Percentiles rank a stretch among this genome's conserved stretches.
Conservation (phyloP, 805 yeast genomes). For the Saccharomycopsis sp. region DNA sequence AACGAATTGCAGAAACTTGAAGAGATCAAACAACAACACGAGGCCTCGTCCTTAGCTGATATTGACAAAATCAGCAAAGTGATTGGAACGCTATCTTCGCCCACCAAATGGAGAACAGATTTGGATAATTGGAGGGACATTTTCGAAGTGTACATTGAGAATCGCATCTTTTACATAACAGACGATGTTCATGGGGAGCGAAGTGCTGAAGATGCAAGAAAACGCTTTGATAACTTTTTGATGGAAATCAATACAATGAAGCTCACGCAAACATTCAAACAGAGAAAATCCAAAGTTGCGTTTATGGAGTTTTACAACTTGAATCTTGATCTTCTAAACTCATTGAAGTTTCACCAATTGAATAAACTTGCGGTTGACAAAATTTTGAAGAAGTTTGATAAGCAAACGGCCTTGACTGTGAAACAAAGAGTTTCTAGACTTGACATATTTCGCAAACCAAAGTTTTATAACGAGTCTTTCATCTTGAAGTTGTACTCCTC, state of each 20-base stretch:
- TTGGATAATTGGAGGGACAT: slow-evolving; percentile 63
- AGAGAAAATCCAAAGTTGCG: slow-evolving; percentile 35
- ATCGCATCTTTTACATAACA: slow-evolving; percentile 52
- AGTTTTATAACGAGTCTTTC: slow-evolving; percentile 39
- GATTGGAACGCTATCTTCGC: slow-evolving; percentile 33
- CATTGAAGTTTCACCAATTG: slow-evolving; percentile 50
- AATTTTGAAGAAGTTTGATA: slow-evolving; percentile 68
- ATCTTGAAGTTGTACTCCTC: slow-evolving; percentile 47
- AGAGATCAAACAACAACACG: slow-evolving; percentile 28
- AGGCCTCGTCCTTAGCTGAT: slow-evolving; percentile 32
- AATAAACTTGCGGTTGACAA: slow-evolving; percentile 58
- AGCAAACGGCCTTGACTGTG: slow-evolving; percentile 51
- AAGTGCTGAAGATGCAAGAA: slow-evolving; percentile 37
- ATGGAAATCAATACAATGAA: slow-evolving; percentile 32
- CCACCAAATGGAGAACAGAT: slow-evolving; percentile 40
- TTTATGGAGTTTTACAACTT: slow-evolving; percentile 43
- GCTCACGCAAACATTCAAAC: slow-evolving; percentile 35
- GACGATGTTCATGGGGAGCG: slow-evolving; percentile 39
- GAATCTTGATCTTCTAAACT: slow-evolving; percentile 47
- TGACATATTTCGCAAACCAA: slow-evolving; percentile 29
- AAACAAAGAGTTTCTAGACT: slow-evolving; percentile 36
- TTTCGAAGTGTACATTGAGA: slow-evolving; percentile 55
- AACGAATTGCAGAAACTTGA: slow-evolving; percentile 44
- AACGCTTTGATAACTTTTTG: slow-evolving; percentile 35
- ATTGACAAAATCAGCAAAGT: slow-evolving; percentile 36